phyloP scores from a whole-genome alignment of 2,329 filamentous ascomycete species.

The Claviceps sorghi region DNA sequence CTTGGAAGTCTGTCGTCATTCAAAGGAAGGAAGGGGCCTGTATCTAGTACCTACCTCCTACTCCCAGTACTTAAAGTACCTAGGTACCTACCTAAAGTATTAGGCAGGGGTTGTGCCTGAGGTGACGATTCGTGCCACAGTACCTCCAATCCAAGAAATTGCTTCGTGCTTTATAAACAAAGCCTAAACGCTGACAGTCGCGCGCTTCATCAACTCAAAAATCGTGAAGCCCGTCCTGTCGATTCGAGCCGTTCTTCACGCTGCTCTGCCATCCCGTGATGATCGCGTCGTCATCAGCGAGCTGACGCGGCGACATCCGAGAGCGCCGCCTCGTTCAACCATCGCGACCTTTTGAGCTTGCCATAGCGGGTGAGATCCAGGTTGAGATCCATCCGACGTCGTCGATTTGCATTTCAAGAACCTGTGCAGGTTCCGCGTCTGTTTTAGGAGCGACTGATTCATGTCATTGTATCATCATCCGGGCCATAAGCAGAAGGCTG shows the following conservation, averaged over 20 bases:
- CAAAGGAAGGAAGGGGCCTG: too few species aligned
- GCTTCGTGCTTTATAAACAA: background rate
- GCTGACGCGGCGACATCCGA: background rate
- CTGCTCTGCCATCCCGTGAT: background rate
- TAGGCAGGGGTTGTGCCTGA: background rate
- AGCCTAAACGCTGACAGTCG: background rate
- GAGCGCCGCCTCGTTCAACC: background rate
- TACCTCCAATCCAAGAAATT: background rate
- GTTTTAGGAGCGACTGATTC: background rate
- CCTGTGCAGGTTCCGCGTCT: background rate
- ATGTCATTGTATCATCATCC: background rate
- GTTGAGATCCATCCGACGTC: background rate
- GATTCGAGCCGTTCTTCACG: background rate
- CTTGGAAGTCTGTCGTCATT: too few species aligned
- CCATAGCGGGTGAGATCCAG: background rate
- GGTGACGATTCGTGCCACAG: background rate
- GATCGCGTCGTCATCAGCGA: background rate
- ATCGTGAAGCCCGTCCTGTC: background rate
- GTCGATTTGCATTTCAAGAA: background rate
- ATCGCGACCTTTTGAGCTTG: background rate
- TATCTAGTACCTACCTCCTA: too few species aligned
- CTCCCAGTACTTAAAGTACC: too few species aligned
- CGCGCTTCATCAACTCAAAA: background rate
- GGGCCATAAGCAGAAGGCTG: background rate
- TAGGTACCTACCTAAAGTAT: too few species aligned